Evolutionary conservation across 2,329 filamentous ascomycete species (phyloP).

Genomic region (Dactylella cylindrospora): DNA sequence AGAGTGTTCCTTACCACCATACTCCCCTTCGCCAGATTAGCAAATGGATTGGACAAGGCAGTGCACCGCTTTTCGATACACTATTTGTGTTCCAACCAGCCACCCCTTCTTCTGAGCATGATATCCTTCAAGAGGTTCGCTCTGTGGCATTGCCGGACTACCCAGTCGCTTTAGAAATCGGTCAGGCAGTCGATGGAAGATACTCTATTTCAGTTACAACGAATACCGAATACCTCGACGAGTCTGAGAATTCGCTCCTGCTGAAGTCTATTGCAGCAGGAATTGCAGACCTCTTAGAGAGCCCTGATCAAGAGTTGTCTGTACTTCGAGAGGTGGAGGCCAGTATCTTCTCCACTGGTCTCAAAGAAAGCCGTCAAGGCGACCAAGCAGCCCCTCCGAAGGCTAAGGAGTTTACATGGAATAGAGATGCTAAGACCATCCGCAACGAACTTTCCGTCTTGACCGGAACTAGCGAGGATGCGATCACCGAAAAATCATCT

Average conservation of each 20-base stretch:
- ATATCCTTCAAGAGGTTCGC: conserved; percentile 9
- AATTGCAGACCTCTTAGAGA: conserved; percentile 47
- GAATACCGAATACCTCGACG: conserved; percentile 50
- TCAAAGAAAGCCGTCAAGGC: not conserved
- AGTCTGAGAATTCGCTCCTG: conserved; percentile 50
- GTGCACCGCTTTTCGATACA: conserved; percentile 69
- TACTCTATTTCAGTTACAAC: conserved; percentile 50
- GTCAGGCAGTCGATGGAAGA: conserved; percentile 59
- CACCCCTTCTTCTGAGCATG: conserved; percentile 34
- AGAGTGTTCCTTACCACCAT: conserved; percentile 71
- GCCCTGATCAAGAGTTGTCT: conserved; percentile 24
- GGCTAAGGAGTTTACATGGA: conserved; percentile 61
- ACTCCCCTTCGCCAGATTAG: conserved; percentile 76
- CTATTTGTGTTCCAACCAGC: conserved; percentile 75
- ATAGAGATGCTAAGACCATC: conserved; percentile 57
- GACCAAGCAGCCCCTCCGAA: not conserved
- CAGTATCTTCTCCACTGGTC: not conserved
- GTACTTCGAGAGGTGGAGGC: conserved; percentile 4
- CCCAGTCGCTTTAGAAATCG: conserved; percentile 74
- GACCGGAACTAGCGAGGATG: conserved; percentile 57
- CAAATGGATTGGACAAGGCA: conserved; percentile 66
- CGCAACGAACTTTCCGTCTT: conserved; percentile 66
- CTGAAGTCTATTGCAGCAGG: conserved; percentile 54
- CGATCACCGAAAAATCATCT: conserved; percentile 62
- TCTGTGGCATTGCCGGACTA: conserved; percentile 62